Base-by-base conservation (phyloP, 805 yeast genomes). In the Pichia scutulata region DNA sequence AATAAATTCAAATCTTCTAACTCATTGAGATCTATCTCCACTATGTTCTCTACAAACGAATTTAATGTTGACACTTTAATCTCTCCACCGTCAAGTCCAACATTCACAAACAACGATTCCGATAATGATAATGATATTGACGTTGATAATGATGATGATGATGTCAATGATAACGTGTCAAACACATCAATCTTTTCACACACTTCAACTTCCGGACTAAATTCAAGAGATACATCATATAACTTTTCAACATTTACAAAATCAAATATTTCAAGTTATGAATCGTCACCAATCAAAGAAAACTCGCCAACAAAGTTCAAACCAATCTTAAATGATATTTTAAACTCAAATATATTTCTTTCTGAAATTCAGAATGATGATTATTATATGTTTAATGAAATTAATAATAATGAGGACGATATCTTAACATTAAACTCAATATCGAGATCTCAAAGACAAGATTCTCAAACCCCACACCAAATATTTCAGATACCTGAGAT, bases 401-500 rank as follows among this genome's bases (percentile, higher is more conserved):
- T 14, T 19, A 28, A 14, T 28, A 12, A 21, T 19, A 28, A 14
- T 28, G 19, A 25, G 7, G 25, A 30, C 14, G 28, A 18, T 16
- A 13, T 28, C 23, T 9, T 44, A 9, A 12, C 43, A 24, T n/a
- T 41, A 24, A n/a, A 41, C 9, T 23, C 25, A 25, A 41, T 9
- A 7, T 14, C 36, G 10, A 33, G 14, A 41, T 23, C 16, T 21
- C 41, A 22, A 10, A 2, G n/a, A 39, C 30, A 4, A 25, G 8
- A 7, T 13, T 4, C 8, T 6, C 36, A 14, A 19, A 12, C 25
- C 13, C 26, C 43, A 10, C 52, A 52, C 28, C 16, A 30, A 16
- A 83, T 89, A 9, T 84, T 89, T 59, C 71, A 73, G 46, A 81
- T 84, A 36, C 96, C 96, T 0, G 97, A 89, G 64, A 82, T 89